Base-by-base conservation (phyloP, 2,329 filamentous ascomycete species). In the Colletotrichum sublineola region DNA sequence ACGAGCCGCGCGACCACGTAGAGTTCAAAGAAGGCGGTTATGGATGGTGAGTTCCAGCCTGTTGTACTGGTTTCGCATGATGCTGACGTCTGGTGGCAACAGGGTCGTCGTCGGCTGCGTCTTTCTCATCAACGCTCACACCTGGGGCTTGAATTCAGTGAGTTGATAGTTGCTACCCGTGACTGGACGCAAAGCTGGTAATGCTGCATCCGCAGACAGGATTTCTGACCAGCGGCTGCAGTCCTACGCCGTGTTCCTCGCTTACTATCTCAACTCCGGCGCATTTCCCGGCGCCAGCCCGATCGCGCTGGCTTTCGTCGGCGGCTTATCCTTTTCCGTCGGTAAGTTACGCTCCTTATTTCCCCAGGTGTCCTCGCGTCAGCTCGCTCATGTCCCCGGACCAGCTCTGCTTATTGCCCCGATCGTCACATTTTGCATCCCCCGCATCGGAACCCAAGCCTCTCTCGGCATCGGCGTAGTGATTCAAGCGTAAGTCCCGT, bases 221-320 rank as follows among this genome's bases (percentile, higher is more conserved):
- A 55, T 58, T 60, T 42, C 48, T 73, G 18, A 74, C 56, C 63
- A 44, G 24, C 18, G 33, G 40, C 52, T 68, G 46, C 36, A 87
- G 85, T 86, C 88, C 2, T 93, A 88, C 73, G 81, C 83, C 58
- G 86, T 90, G 46, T 90, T 90, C 75, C 83, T 90, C 5, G 88
- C 88, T 5, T 85, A 89, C 75, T 89, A 89, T 71, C 82, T 90
- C 20, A 83, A 86, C 24, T 87, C 87, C 61, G 83, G 90, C 64
- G 85, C 86, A 31, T 94, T 93, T 74, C 87, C 89, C 0, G 89
- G 88, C 18, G 88, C 92, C 2, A 90, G 88, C 0, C 82, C 88
- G 2, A 86, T 95, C 2, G 86, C 91, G 7, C 95, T 92, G 80
- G 93, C 93, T 52, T 95, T 96, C 78, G 87, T 96, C n/a, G 93